Evolutionary conservation across 148 eudicot species (phyloP).

Genomic region (Nepenthes gracilis): DNA sequence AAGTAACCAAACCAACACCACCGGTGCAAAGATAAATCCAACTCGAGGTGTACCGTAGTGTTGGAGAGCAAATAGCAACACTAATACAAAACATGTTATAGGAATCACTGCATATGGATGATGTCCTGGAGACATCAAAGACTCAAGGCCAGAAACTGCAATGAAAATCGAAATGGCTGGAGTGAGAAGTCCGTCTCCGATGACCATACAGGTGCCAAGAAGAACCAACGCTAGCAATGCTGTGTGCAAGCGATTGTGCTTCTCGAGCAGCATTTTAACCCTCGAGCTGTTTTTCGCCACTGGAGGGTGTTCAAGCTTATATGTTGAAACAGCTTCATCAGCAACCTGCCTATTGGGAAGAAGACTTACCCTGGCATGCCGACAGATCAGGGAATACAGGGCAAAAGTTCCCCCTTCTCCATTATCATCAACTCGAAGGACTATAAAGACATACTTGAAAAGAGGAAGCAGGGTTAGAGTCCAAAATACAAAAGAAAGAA

Average conservation of each 20-base stretch:
- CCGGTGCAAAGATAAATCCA: slow-evolving; percentile 78
- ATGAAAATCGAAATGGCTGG: slow-evolving; percentile 89
- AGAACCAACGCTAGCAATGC: slow-evolving; percentile 79
- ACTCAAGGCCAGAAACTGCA: slow-evolving; percentile 91
- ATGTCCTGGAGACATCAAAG: slow-evolving; percentile 61
- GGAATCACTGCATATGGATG: slow-evolving; percentile 92
- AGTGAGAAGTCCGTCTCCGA: slow-evolving; percentile 89
- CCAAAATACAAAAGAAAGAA: slow-evolving; percentile 76
- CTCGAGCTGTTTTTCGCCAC: slow-evolving; percentile 42
- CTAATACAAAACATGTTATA: slow-evolving; percentile 75
- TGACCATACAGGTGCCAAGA: slow-evolving; percentile 94
- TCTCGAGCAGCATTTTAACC: slow-evolving; percentile 54
- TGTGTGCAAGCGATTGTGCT: slow-evolving; percentile 55
- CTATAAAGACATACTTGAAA: slow-evolving; percentile 78
- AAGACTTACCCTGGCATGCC: slow-evolving; percentile 81
- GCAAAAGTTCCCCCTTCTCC: slow-evolving; percentile 99
- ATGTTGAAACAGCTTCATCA: slow-evolving; percentile 77
- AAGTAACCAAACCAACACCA: slow-evolving; percentile 68
- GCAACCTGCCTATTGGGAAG: slow-evolving; percentile 70
- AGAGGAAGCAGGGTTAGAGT: slow-evolving; percentile 73
- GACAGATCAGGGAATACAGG: slow-evolving; percentile 80
- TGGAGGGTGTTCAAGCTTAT: slow-evolving; percentile 62
- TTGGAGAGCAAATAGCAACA: slow-evolving; percentile 82
- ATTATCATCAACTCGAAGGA: slow-evolving; percentile 91
- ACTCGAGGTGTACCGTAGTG: slow-evolving; percentile 92